phyloP scores from a whole-genome alignment of 208 protist species.

The Kentomonas sorsogonicus region DNA sequence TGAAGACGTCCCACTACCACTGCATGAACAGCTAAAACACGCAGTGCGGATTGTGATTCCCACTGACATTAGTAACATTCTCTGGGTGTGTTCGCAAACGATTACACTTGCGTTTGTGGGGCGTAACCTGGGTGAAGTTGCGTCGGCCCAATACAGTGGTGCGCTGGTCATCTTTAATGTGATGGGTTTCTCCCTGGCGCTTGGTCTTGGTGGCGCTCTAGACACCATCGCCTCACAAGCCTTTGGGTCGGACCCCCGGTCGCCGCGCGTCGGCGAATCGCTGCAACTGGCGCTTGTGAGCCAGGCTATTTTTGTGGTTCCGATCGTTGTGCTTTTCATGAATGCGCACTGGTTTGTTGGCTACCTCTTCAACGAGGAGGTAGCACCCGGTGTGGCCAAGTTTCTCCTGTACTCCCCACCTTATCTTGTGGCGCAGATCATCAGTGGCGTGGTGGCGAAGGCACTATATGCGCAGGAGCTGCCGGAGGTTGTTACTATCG shows the following conservation, averaged over 20 bases:
- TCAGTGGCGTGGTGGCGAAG: conserved; percentile 56
- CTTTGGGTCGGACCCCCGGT: conserved; percentile 43
- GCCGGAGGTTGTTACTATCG: conserved; percentile 35
- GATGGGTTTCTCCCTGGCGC: conserved; percentile 49
- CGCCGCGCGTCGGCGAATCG: conserved; percentile 51
- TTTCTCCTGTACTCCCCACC: conserved; percentile 48
- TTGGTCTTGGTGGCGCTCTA: conserved; percentile 55
- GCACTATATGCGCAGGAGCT: conserved; percentile 58
- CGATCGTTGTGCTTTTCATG: conserved; percentile 52
- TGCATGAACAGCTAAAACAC: conserved; percentile 21
- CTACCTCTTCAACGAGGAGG: conserved; percentile 29
- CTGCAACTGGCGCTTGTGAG: conserved; percentile 52
- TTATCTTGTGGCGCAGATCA: conserved; percentile 52
- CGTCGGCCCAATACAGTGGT: conserved; percentile 51
- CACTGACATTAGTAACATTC: conserved; percentile 46
- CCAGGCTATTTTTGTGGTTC: conserved; percentile 29
- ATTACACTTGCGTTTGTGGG: conserved; percentile 57
- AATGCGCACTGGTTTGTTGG: conserved; percentile 31
- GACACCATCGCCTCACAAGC: conserved; percentile 74
- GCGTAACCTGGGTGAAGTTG: conserved; percentile 24
- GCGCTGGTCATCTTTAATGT: conserved; percentile 68
- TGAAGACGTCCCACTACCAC: no score
- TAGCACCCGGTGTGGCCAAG: conserved; percentile 30
- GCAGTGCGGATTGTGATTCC: conserved; percentile 60
- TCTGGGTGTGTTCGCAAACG: conserved; percentile 63